Base-by-base conservation (phyloP, 192 early-diverging fungal genomes). In the Umbelopsis ramanniana region DNA sequence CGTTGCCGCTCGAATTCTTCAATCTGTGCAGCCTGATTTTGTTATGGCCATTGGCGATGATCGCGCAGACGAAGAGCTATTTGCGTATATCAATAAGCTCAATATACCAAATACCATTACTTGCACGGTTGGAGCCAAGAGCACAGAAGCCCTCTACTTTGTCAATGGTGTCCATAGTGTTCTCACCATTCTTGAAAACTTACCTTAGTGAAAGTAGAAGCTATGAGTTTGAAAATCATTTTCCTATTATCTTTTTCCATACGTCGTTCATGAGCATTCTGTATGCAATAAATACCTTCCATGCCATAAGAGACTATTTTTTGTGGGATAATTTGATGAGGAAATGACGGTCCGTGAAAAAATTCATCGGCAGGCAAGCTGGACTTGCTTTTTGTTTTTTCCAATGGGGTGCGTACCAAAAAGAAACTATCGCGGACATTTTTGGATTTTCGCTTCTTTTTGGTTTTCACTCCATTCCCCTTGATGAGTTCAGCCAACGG, bases 21-120 rank as follows among this genome's bases (percentile, higher is more conserved):
- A 89, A 72, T 76, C 76, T 63, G 77, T 87, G n/a, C 86, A 83
- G 33, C 79, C 81, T 7, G 93, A 94, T 46, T 93, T 93, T 75
- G 81, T 93, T 26, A 76, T 95, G 7, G 79, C 82, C 11, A 76
- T 94, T 22, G 93, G 93, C 7, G 91, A 93, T 53, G 93, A 94
- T 74, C 87, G 92, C 6, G 77, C 90, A 4, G 93, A 95, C 66
- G 93, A 95, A 77, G 90, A 87, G 53, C 91, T 95, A 91, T 95
- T 95, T 83, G 85, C 83, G 52, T 88, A 85, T 57, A 76, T 92
- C 21, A 84, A 87, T 52, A 84, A 83, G 47, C 66, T 81, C 53
- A 69, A 76, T 3, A 66, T 76, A 0, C 75, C 80, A 10, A 68
- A 55, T 17, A 75, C 81, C 10, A 71, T 87, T 19, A 89, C 85